Percentiles rank a stretch among this genome's conserved stretches.
These are phyloP conservation scores for Arachnopeziza araneosa DNA, from an alignment of 2,329 filamentous ascomycete species.

Conservation along the genomic window DNA sequence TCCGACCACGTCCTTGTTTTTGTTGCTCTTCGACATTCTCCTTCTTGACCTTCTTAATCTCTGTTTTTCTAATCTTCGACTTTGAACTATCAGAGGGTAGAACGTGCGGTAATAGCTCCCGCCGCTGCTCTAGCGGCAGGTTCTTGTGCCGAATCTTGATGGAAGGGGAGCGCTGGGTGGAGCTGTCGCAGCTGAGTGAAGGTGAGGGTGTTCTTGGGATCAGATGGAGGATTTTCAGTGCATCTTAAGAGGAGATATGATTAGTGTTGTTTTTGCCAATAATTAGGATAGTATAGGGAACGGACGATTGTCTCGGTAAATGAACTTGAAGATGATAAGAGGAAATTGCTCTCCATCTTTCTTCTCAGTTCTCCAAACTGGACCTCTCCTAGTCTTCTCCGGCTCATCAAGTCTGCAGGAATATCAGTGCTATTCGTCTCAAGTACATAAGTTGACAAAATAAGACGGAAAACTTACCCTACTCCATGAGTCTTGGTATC, in stretches of 20 bases:
- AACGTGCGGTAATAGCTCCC: background rate
- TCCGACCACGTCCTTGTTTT: background rate
- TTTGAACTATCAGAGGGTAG: background rate
- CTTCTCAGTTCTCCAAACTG: constrained; percentile 1
- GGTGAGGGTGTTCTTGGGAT: constrained; percentile 10
- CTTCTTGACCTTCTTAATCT: background rate
- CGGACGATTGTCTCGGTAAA: constrained; percentile 23
- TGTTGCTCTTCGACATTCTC: background rate
- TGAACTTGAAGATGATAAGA: constrained; percentile 19
- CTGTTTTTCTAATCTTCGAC: background rate
- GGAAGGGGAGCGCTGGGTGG: background rate
- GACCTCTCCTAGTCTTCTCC: background rate
- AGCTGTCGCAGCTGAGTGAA: background rate
- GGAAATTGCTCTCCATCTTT: constrained; percentile 19
- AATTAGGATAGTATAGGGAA: background rate
- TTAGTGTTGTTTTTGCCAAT: background rate
- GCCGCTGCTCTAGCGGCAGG: background rate
- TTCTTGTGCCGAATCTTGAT: background rate
- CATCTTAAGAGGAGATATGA: constrained; percentile 10
- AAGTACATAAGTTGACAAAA: background rate
- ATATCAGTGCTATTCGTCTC: background rate
- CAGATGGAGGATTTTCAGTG: constrained; percentile 1
- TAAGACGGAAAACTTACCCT: constrained; percentile 7
- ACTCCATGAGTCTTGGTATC: constrained; percentile 16
- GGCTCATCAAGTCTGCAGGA: background rate